Conservation (phyloP, 2,329 filamentous ascomycete species). For the Neofusicoccum umdonicola region DNA sequence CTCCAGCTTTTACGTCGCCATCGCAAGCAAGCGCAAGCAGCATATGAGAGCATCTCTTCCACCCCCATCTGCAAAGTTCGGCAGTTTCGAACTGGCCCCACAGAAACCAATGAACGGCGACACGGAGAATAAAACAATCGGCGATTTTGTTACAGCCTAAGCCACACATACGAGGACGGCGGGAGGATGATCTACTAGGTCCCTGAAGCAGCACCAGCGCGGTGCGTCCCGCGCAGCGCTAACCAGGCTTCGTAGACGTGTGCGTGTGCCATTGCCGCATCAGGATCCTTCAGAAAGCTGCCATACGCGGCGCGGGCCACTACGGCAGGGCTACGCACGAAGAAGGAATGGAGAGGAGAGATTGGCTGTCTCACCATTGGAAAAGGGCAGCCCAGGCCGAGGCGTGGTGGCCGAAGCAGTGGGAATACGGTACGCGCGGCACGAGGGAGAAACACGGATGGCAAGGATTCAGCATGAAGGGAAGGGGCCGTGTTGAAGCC, state of each 20-base stretch:
- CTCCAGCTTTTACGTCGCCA: neutral
- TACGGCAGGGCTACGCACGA: neutral
- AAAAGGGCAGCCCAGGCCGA: neutral
- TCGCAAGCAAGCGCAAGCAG: neutral
- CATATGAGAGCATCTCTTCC: neutral
- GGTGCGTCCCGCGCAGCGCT: neutral
- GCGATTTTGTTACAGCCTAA: neutral
- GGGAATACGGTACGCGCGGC: no score
- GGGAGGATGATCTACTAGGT: neutral
- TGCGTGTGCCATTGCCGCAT: neutral
- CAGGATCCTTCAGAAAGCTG: neutral
- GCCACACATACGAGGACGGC: neutral
- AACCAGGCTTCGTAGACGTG: neutral
- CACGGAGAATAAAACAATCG: neutral
- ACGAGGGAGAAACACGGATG: no score
- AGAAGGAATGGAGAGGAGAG: neutral
- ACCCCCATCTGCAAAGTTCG: neutral
- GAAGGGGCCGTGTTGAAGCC: no score
- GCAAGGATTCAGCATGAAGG: no score
- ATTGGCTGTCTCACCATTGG: neutral
- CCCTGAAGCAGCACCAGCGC: neutral
- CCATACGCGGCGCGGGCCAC: neutral
- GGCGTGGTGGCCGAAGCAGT: neutral
- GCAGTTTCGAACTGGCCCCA: neutral
- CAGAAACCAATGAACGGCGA: neutral